Percentiles rank a stretch among this genome's conserved stretches.
Conservation (phyloP, 2,329 filamentous ascomycete species). For the Calonectria pteridis region DNA sequence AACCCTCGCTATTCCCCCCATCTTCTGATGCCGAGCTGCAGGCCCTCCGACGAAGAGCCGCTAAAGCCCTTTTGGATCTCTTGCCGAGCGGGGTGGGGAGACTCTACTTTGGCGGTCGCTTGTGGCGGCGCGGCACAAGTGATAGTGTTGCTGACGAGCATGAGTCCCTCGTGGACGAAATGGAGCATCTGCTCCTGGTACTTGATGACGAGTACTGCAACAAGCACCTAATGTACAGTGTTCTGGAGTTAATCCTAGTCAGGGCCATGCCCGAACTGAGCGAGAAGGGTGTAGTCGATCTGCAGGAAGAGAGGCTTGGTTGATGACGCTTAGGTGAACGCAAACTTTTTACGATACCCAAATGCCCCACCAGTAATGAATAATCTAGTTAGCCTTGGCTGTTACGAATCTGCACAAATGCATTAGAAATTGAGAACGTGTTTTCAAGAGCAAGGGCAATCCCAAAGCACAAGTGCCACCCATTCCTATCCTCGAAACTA, state of each 20-base stretch:
- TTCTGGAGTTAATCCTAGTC: slow-evolving; percentile 86
- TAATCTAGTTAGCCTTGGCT: not conserved
- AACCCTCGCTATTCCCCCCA: slow-evolving; percentile 71
- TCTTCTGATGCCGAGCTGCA: slow-evolving; percentile 69
- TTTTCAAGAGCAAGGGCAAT: slow-evolving; percentile 38
- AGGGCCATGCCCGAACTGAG: slow-evolving; percentile 86
- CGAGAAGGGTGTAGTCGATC: slow-evolving; percentile 76
- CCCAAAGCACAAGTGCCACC: slow-evolving; percentile 45
- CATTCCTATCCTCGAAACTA: slow-evolving; percentile 40
- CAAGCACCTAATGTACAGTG: slow-evolving; percentile 87
- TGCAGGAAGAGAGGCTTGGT: slow-evolving; percentile 79
- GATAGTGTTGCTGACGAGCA: slow-evolving; percentile 41
- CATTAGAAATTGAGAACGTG: not conserved
- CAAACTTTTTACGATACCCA: slow-evolving; percentile 36
- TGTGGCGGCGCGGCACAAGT: slow-evolving; percentile 43
- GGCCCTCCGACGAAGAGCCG: slow-evolving; percentile 75
- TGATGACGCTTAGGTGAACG: slow-evolving; percentile 19
- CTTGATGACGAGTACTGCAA: slow-evolving; percentile 91
- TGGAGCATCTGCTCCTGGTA: slow-evolving; percentile 77
- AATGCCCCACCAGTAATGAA: slow-evolving; percentile 25
- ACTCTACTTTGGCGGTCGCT: slow-evolving; percentile 63
- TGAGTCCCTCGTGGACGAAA: slow-evolving; percentile 65
- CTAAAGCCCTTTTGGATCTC: slow-evolving; percentile 67
- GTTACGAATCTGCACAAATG: not conserved
- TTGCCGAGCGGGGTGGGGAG: slow-evolving; percentile 61